Evolutionary conservation across 2,329 filamentous ascomycete species (phyloP).

Genomic region (Talaromyces sp.): DNA sequence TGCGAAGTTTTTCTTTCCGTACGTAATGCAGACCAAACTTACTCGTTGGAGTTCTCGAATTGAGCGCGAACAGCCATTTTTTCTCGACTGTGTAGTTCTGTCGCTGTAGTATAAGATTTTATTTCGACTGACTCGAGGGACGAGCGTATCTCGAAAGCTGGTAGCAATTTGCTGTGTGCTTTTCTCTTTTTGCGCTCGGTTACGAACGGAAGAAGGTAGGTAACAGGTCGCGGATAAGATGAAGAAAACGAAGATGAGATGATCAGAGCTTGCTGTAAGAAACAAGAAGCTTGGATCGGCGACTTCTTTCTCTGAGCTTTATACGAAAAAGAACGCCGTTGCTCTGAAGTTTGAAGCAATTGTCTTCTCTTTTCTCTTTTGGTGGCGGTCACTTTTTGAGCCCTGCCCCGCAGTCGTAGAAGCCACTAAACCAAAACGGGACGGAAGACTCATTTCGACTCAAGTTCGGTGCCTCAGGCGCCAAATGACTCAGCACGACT

Average conservation of each 20-base stretch:
- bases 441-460: slow-evolving; percentile 18
- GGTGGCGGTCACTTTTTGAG: slow-evolving; percentile 14
- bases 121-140: slow-evolving; percentile 1
- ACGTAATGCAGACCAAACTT: slow-evolving; percentile 17
- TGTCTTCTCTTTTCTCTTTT: not conserved
- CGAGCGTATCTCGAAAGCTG: not conserved
- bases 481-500: slow-evolving; percentile 6
- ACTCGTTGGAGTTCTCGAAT: slow-evolving; percentile 53
- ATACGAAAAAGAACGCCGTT: not conserved
- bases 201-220: not conserved
- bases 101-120: not conserved
- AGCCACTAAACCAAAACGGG: slow-evolving; percentile 9
- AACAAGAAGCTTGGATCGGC: not conserved
- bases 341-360: not conserved
- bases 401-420: slow-evolving; percentile 6
- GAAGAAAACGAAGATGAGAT: not conserved
- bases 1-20: not conserved
- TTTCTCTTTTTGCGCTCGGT: not conserved
- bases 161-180: not conserved
- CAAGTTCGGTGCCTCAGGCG: slow-evolving; percentile 8
- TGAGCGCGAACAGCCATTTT: slow-evolving; percentile 49
- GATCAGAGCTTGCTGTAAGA: not conserved
- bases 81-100: slow-evolving; percentile 10
- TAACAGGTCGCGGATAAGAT: not conserved
- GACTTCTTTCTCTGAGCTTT: not conserved